phyloP scores from a whole-genome alignment of 1,284 basidiomycete genomes.

The Leccinum ponderosum region DNA sequence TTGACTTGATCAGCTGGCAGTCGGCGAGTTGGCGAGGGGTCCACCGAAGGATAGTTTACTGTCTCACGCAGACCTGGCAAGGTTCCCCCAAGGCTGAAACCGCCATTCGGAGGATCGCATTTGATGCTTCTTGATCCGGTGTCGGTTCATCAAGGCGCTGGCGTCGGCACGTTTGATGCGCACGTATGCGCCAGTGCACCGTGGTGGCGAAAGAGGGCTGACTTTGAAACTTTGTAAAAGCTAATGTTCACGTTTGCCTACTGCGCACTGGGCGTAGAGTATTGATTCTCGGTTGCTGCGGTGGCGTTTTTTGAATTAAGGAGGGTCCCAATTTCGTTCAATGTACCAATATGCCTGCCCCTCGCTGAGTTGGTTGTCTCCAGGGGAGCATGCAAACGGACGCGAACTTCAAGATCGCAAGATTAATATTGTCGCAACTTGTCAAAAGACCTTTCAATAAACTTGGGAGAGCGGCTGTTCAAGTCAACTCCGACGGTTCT shows the following conservation, averaged over 20 bases:
- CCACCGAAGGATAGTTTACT: background rate
- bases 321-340: background rate
- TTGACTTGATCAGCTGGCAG: background rate
- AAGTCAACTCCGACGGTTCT: background rate
- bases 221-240: background rate
- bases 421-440: no score
- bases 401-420: background rate
- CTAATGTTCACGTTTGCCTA: background rate
- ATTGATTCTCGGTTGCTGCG: background rate
- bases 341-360: background rate
- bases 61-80: background rate
- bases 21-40: background rate
- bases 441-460: background rate
- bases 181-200: background rate
- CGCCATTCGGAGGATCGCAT: background rate
- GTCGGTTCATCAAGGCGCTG: background rate
- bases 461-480: background rate
- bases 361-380: background rate
- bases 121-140: background rate
- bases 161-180: background rate
- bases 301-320: background rate
- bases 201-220: background rate
- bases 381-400: background rate
- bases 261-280: background rate
- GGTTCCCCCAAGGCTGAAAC: background rate